phyloP scores from a whole-genome alignment of 2,329 filamentous ascomycete genomes.

The Fusarium sp. region DNA sequence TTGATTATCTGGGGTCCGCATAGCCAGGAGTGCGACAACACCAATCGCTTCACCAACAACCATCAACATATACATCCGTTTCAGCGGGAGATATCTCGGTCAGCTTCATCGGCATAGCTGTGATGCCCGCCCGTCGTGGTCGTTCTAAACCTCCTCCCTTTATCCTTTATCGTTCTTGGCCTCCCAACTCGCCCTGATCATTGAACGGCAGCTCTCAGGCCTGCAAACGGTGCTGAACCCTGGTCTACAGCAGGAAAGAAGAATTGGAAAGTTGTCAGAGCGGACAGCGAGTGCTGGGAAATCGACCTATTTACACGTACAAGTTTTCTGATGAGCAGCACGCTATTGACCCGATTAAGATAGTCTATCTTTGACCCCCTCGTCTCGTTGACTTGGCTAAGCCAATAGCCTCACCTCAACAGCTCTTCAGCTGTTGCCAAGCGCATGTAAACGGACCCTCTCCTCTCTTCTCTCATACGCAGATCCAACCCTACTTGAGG shows the following conservation, averaged over 20 bases:
- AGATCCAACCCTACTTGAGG: constrained; percentile 1
- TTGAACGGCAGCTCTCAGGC: constrained; percentile 5
- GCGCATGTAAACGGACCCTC: constrained; percentile 4
- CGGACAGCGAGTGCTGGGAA: background rate
- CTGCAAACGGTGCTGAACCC: background rate
- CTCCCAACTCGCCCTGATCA: constrained; percentile 6
- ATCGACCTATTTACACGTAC: constrained; percentile 3
- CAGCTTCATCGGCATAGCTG: constrained; percentile 11
- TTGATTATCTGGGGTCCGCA: constrained; percentile 10
- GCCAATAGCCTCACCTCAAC: constrained; percentile 40
- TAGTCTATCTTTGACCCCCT: constrained; percentile 13
- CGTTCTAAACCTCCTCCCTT: constrained; percentile 10
- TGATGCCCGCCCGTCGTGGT: constrained; percentile 19
- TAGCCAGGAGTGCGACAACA: background rate
- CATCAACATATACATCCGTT: background rate
- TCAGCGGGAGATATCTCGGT: background rate
- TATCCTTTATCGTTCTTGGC: constrained; percentile 4
- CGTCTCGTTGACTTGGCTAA: constrained; percentile 18
- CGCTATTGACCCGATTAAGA: constrained; percentile 12
- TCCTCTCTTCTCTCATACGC: constrained; percentile 10
- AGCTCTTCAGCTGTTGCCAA: constrained; percentile 24
- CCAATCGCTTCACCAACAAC: constrained; percentile 10
- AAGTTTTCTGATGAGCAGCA: constrained; percentile 8
- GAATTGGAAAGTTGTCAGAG: constrained; percentile 14
- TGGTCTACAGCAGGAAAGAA: background rate